Base-by-base conservation (phyloP, 2,329 filamentous ascomycete genomes). In the Aspergillus oerlinghausenensis region DNA sequence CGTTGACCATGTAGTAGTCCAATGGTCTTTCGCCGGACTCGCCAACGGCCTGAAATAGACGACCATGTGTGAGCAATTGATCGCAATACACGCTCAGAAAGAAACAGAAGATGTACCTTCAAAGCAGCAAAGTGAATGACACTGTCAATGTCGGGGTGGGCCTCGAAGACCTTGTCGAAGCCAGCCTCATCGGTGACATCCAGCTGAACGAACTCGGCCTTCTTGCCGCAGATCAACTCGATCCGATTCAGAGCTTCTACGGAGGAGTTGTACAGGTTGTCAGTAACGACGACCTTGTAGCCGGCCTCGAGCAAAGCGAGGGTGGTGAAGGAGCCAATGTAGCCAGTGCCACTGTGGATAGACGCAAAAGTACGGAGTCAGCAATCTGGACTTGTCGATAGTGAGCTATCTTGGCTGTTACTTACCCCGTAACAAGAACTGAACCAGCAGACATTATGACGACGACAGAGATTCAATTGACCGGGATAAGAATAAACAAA, bases 61-160 rank as follows among this genome's bases (percentile, higher is more conserved):
- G 55, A 64, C 55, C 63, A 53, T 51, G 32, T 58, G 59, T 47
- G 9, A 52, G 49, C n/a, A 17, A 11, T 29, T 38, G 8, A 17
- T 21, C 10, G 21, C 21, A 7, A 32, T 21, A 54, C 9, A 35
- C 14, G 14, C 14, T 32, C 11, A 29, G 38, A 43, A 5, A 21
- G n/a, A 40, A 51, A 58, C 3, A 11, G 59, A 45, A 65, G 55
- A 48, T 54, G 11, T 77, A 88, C 90, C 88, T 99, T 99, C 66
- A 99, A 84, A 25, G 94, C 94, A 62, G 94, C 95, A 73, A 99
- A 99, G 82, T 99, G 94, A 69, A 99, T 97, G 64, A 97, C 94
- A 73, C 90, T 96, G 83, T 97, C 92, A 70, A 99, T 97, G 70
- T 90, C 88, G 52, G 92, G 91, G 77, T 97, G 88, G 71, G 88